Base-by-base conservation (phyloP, 805 yeast genomes). In the Wickerhamomyces tratensis region DNA sequence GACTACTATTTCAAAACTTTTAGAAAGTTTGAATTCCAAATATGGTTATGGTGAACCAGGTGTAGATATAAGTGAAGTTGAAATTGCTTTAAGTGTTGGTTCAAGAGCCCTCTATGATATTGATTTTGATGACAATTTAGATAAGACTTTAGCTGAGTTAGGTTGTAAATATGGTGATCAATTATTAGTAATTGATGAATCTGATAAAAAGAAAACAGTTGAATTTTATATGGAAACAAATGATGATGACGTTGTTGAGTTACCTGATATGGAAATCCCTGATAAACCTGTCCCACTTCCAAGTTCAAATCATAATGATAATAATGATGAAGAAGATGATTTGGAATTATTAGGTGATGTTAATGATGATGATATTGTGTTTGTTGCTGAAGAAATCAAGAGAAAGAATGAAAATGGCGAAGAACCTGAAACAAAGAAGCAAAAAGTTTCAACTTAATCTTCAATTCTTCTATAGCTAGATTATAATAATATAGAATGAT, bases 51-150 rank as follows among this genome's bases (percentile, higher is more conserved):
- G 64, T 2, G 78, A 70, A 35, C 79, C 7, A 6, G 34, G n/a
- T 12, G 7, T 70, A 43, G 7, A 38, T 74, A 53, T 69, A 61
- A 1, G 75, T 65, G 35, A 74, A 81, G 10, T 31, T 31, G 70
- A 71, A 38, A 50, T 73, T 35, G 71, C 86, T 3, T 55, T 85
- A 7, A 71, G 82, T 20, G 65, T 80, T 26, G 82, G 81, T 34
- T 48, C 53, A 25, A 52, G 74, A 49, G 68, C 93, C 46, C 58
- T 93, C 8, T 86, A 86, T 51, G 98, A 93, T 62, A 71, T 71
- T 44, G 98, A 91, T 54, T 88, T 86, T 58, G 95, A 86, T 40
- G 98, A 89, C 54, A 81, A 91, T 53, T 52, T 69, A 11, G 65
- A 63, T 0, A 67, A 64, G 33, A 57, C 68, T 1, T 62, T 93